These are phyloP conservation scores for Globisporangium camurandrum DNA, from an alignment of 352 stramenopile species.

Conservation along the genomic window DNA sequence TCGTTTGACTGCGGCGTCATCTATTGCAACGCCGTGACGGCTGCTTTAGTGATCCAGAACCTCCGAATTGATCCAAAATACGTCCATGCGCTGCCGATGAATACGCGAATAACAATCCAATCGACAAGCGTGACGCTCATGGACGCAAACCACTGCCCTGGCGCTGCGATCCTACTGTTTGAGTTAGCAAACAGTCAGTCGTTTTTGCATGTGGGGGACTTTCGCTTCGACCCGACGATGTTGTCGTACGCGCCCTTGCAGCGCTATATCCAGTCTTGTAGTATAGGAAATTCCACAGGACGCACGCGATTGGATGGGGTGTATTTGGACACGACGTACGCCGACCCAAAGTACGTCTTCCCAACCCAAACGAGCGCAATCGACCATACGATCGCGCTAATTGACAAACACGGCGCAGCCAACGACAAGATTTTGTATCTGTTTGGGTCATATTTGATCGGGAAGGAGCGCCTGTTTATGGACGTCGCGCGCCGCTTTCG, in stretches of 20 bases:
- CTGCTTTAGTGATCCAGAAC: slow-evolving; percentile 87
- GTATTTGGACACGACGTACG: slow-evolving; percentile 98
- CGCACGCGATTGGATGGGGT: slow-evolving; percentile 60
- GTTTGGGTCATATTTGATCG: slow-evolving; percentile 96
- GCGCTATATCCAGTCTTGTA: slow-evolving; percentile 29
- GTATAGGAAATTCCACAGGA: no score
- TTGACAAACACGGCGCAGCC: slow-evolving; percentile 35
- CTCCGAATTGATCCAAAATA: slow-evolving; percentile 89
- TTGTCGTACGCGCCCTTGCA: slow-evolving; percentile 47
- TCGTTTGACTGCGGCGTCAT: slow-evolving; percentile 93
- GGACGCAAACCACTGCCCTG: slow-evolving; percentile 96
- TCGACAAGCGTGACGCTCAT: slow-evolving; percentile 92
- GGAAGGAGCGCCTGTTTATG: slow-evolving; percentile 96
- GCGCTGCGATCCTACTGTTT: slow-evolving; percentile 94
- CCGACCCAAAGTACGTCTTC: slow-evolving; percentile 91
- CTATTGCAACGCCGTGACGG: slow-evolving; percentile 93
- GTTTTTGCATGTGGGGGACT: slow-evolving; percentile 91
- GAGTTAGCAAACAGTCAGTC: slow-evolving; percentile 65
- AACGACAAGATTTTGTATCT: slow-evolving; percentile 87
- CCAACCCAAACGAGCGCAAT: slow-evolving; percentile 82
- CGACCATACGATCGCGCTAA: slow-evolving; percentile 46
- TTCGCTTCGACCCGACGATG: slow-evolving; percentile 75
- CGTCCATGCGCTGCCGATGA: slow-evolving; percentile 88
- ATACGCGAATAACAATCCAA: slow-evolving; percentile 73
- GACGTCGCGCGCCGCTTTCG: slow-evolving; percentile 79